Percentiles rank a stretch among this genome's conserved stretches.
These are phyloP conservation scores for Aureobasidium leucospermi DNA, from an alignment of 2,329 filamentous ascomycete species.

Conservation along the genomic window DNA sequence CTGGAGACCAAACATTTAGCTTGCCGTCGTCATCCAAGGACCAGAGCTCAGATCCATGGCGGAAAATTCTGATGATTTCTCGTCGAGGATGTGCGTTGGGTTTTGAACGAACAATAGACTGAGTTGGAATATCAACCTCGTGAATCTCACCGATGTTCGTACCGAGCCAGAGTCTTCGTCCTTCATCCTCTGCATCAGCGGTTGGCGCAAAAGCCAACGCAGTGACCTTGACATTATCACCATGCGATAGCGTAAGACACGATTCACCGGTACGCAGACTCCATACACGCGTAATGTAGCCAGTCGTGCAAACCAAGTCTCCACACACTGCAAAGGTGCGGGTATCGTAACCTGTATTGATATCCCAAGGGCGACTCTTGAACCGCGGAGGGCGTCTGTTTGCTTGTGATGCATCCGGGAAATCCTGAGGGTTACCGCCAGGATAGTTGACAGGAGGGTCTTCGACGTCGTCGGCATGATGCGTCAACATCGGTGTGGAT, in stretches of 20 bases:
- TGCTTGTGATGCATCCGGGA: slow-evolving; percentile 74
- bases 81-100: slow-evolving; percentile 66
- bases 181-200: slow-evolving; percentile 69
- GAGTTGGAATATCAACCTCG: slow-evolving; percentile 74
- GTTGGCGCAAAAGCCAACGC: slow-evolving; percentile 82
- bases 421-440: slow-evolving; percentile 40
- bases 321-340: slow-evolving; percentile 83
- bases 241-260: slow-evolving; percentile 72
- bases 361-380: slow-evolving; percentile 64
- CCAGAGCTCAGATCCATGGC: slow-evolving; percentile 87
- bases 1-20: slow-evolving; percentile 79
- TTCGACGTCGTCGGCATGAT: slow-evolving; percentile 15
- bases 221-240: slow-evolving; percentile 75
- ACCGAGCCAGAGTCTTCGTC: slow-evolving; percentile 77
- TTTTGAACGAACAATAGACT: slow-evolving; percentile 62
- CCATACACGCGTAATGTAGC: slow-evolving; percentile 83
- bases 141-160: slow-evolving; percentile 82
- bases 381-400: slow-evolving; percentile 77
- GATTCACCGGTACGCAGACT: slow-evolving; percentile 74
- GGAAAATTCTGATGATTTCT: slow-evolving; percentile 77
- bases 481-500: slow-evolving; percentile 31
- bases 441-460: slow-evolving; percentile 13
- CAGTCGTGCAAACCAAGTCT: slow-evolving; percentile 77
- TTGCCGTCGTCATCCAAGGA: slow-evolving; percentile 84
- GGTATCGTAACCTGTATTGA: slow-evolving; percentile 79